Evolutionary conservation across 2,329 filamentous ascomycete species (phyloP).

Genomic region (Stemphylium lycopersici): DNA sequence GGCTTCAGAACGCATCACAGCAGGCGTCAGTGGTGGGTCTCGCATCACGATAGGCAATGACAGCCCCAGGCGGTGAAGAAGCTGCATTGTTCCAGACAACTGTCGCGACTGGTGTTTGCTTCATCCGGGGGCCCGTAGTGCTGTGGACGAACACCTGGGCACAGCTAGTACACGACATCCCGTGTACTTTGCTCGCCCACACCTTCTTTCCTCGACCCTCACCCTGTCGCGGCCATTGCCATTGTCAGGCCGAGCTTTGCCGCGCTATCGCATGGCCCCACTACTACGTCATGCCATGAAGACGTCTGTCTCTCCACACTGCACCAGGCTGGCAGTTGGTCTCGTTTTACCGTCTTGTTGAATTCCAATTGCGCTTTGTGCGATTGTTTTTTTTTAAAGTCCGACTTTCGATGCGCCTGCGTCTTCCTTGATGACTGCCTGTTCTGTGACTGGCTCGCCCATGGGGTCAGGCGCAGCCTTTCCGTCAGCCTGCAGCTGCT

Average conservation of each 20-base stretch:
- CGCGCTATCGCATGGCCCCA: conserved; percentile 2
- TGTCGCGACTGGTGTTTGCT: no score
- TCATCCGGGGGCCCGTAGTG: not conserved
- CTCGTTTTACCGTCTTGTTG: conserved; percentile 2
- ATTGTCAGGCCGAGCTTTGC: conserved; percentile 9
- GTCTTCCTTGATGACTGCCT: conserved; percentile 5
- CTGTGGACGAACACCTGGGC: no score
- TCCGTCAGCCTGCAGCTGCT: conserved; percentile 11
- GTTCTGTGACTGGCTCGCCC: conserved; percentile 28
- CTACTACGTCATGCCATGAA: conserved; percentile 10
- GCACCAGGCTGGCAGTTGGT: no score
- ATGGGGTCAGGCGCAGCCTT: conserved; percentile 15
- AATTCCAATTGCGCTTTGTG: conserved; percentile 20
- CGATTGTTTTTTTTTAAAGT: conserved; percentile 1
- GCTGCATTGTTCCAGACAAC: conserved; percentile 11
- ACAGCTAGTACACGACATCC: not conserved
- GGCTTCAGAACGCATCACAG: conserved; percentile 8
- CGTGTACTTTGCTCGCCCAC: not conserved
- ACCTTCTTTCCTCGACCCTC: not conserved
- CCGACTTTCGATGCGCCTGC: conserved; percentile 11
- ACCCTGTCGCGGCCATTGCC: not conserved
- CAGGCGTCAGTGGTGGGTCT: conserved; percentile 16
- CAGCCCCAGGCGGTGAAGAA: conserved; percentile 17
- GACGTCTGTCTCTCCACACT: not conserved
- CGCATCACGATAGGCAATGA: conserved; percentile 11